Evolutionary conservation across 176 grass and related monocot species (phyloP).

Genomic region (Metroxylon sagu): DNA sequence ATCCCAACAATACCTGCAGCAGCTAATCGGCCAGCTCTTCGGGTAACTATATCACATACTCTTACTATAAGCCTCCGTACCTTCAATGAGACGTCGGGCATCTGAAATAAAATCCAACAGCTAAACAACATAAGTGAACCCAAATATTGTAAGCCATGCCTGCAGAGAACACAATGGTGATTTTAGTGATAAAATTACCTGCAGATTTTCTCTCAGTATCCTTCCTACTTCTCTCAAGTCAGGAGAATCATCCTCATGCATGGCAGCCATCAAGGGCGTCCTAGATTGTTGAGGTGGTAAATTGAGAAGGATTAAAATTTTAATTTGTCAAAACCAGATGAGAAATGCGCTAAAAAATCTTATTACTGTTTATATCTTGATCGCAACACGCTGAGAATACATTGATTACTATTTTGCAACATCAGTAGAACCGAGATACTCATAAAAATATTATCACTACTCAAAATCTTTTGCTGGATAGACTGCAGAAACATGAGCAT

Average conservation of each 20-base stretch:
- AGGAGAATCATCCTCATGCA: constrained; percentile 71
- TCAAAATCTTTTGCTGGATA: too few species aligned
- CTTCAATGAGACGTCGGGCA: constrained; percentile 43
- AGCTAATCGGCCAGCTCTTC: constrained; percentile 57
- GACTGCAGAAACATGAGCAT: too few species aligned
- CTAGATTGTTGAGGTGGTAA: constrained; percentile 17
- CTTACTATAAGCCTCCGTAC: constrained; percentile 53
- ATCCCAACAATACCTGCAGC: constrained; percentile 80
- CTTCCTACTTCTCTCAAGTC: constrained; percentile 74
- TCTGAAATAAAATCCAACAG: constrained; percentile 18
- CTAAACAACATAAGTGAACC: too few species aligned
- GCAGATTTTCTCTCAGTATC: constrained; percentile 55
- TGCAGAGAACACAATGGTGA: background rate
- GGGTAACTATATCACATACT: constrained; percentile 61
- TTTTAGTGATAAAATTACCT: constrained; percentile 19
- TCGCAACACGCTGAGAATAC: too few species aligned
- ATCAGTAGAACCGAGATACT: too few species aligned
- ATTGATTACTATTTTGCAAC: too few species aligned
- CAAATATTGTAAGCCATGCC: background rate
- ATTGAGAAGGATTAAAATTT: background rate
- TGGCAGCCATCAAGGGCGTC: constrained; percentile 63
- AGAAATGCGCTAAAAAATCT: too few species aligned
- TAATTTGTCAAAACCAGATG: too few species aligned
- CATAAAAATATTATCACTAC: too few species aligned
- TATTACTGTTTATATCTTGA: too few species aligned